These are phyloP conservation scores for Apiospora phragmitis DNA, from an alignment of 2,329 filamentous ascomycete genomes.

Conservation along the genomic window DNA sequence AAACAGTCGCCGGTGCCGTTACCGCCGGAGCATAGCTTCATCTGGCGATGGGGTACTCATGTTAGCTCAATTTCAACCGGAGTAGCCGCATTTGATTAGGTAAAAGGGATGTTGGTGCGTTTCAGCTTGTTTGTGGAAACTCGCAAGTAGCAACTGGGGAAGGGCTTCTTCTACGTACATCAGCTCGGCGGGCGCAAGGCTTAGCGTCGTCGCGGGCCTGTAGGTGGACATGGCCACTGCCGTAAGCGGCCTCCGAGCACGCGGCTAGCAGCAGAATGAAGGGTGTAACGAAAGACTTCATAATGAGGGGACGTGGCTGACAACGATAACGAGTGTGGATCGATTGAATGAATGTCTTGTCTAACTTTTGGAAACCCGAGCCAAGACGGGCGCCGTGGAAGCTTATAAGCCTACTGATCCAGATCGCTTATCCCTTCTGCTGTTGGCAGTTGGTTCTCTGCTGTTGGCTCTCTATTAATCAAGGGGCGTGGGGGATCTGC, in stretches of 20 bases:
- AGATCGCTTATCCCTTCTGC: background rate
- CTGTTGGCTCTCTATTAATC: background rate
- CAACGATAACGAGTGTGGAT: background rate
- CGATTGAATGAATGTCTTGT: background rate
- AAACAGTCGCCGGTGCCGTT: background rate
- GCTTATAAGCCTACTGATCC: background rate
- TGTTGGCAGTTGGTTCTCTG: too few species aligned
- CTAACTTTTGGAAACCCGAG: background rate
- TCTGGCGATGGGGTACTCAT: background rate
- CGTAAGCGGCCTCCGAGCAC: background rate
- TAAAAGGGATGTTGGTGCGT: too few species aligned
- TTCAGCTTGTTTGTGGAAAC: too few species aligned
- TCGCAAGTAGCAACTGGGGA: too few species aligned
- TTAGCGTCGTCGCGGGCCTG: background rate
- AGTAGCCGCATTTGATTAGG: background rate
- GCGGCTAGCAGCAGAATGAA: background rate
- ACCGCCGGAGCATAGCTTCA: background rate
- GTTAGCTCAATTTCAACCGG: background rate
- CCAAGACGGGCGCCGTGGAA: background rate
- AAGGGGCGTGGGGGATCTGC: background rate
- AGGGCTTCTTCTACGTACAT: background rate
- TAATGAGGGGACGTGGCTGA: background rate
- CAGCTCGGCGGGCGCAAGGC: background rate
- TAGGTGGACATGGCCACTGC: background rate
- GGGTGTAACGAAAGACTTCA: background rate